These are phyloP conservation scores for Durio zibethinus DNA, from an alignment of 345 rosid genomes.

Conservation along the genomic window DNA sequence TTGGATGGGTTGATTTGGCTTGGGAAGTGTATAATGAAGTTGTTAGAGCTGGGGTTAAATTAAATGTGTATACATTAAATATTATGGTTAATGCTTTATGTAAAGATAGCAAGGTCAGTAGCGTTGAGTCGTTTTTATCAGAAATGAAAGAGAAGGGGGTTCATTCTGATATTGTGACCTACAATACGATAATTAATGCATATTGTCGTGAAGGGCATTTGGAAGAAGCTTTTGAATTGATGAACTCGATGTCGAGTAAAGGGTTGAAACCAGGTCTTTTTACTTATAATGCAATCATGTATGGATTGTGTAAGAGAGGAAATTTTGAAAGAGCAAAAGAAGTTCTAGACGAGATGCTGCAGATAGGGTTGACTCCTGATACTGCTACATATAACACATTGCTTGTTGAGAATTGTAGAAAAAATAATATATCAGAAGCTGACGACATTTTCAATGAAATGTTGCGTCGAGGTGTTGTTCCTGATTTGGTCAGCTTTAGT, in stretches of 20 bases:
- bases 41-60: slow-evolving; percentile 25
- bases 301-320: slow-evolving; percentile 59
- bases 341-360: slow-evolving; percentile 53
- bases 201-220: slow-evolving; percentile 54
- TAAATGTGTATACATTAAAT: slow-evolving; percentile 39
- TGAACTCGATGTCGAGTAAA: slow-evolving; percentile 51
- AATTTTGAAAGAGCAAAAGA: slow-evolving; percentile 53
- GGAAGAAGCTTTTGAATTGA: slow-evolving; percentile 59
- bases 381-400: slow-evolving; percentile 61
- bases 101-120: slow-evolving; percentile 54
- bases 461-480: slow-evolving; percentile 40
- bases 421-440: slow-evolving; percentile 44
- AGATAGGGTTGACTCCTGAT: slow-evolving; percentile 56
- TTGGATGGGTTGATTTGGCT: slow-evolving; percentile 43
- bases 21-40: slow-evolving; percentile 45
- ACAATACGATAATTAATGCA: slow-evolving; percentile 65
- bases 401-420: slow-evolving; percentile 61
- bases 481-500: slow-evolving; percentile 70
- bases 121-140: slow-evolving; percentile 36
- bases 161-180: slow-evolving; percentile 61
- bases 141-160: slow-evolving; percentile 57
- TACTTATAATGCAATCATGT: slow-evolving; percentile 62
- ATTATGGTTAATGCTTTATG: slow-evolving; percentile 67
- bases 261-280: slow-evolving; percentile 63
- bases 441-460: slow-evolving; percentile 54